Evolutionary conservation across 371 early-diverging fungal species (phyloP).

Genomic region (Mucor irregularis): DNA sequence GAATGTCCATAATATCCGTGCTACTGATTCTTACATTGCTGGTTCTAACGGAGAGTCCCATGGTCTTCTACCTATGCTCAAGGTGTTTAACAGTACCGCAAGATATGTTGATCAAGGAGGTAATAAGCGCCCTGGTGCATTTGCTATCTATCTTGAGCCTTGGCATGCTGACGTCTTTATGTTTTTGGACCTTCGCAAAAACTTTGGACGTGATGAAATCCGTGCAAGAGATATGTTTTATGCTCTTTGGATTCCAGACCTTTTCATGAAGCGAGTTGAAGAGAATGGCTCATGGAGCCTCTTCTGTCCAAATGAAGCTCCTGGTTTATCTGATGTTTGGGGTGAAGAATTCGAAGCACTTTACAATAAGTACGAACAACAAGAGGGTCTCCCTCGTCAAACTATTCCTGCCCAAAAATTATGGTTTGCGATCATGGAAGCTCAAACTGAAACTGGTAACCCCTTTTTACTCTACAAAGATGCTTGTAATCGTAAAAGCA

Average conservation of each 20-base stretch:
- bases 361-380: constrained; percentile 86
- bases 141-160: constrained; percentile 99
- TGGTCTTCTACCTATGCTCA: constrained; percentile 98
- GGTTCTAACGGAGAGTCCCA: constrained; percentile 97
- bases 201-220: constrained; percentile 98
- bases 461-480: constrained; percentile 99
- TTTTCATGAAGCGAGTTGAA: constrained; percentile 99
- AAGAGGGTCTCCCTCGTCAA: constrained; percentile 80
- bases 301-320: constrained; percentile 97
- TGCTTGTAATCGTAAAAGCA: constrained; percentile 94
- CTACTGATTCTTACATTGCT: constrained; percentile 94
- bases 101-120: constrained; percentile 99
- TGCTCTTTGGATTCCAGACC: constrained; percentile 99
- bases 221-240: constrained; percentile 98
- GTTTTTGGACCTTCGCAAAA: constrained; percentile 98
- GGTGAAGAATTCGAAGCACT: constrained; percentile 95
- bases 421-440: constrained; percentile 97
- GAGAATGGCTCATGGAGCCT: constrained; percentile 94
- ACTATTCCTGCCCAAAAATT: constrained; percentile 96
- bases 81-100: constrained; percentile 98
- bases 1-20: constrained; percentile 95
- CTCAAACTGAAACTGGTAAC: constrained; percentile 99
- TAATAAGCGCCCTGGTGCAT: constrained; percentile 98
- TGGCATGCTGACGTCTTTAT: constrained; percentile 99
- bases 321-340: constrained; percentile 93